A percentile compares a stretch with the other conserved stretches of the same genome.
phyloP scores from a whole-genome alignment of 805 yeast genomes.

The Wickerhamiella brachini region DNA sequence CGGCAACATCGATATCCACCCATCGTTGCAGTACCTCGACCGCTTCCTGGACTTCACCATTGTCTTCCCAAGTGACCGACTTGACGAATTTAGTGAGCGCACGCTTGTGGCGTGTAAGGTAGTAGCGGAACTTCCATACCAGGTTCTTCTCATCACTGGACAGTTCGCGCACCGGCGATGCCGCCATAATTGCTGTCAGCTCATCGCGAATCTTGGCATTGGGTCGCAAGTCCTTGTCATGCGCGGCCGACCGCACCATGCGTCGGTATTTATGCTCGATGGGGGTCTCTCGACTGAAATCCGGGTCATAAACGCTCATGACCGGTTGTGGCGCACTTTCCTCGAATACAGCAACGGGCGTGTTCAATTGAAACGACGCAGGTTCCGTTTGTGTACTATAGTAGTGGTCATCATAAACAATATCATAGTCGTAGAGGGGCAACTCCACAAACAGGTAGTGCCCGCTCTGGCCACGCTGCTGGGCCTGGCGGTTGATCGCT shows the following conservation, averaged over 20 bases:
- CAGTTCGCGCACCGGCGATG: conserved; percentile 73
- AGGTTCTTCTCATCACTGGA: conserved; percentile 73
- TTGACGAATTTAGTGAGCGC: conserved; percentile 72
- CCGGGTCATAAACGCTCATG: conserved; percentile 49
- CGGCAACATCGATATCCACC: conserved; percentile 69
- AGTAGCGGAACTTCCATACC: conserved; percentile 85
- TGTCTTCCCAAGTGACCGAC: conserved; percentile 80
- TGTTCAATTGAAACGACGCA: conserved; percentile 16
- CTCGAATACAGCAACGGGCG: conserved; percentile 17
- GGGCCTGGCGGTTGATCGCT: conserved; percentile 20
- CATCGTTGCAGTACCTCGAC: conserved; percentile 55
- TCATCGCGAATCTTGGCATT: conserved; percentile 70
- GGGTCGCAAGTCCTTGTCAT: conserved; percentile 82
- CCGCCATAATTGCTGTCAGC: conserved; percentile 49
- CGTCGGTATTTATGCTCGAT: conserved; percentile 78
- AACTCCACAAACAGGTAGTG: conserved; percentile 41
- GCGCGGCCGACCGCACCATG: conserved; percentile 52
- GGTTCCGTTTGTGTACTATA: conserved; percentile 19
- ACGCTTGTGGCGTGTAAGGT: conserved; percentile 49
- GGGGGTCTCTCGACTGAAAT: conserved; percentile 57
- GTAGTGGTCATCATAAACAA: conserved; percentile 49
- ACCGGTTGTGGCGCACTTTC: conserved; percentile 15
- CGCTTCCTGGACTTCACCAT: conserved; percentile 65
- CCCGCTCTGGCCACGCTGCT: conserved; percentile 6
- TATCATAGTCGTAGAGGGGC: conserved; percentile 55